Evolutionary conservation across 2,329 filamentous ascomycete genomes (phyloP), one percentile per base, ranked within the genome.

Genomic region (Colletotrichum caudatum): DNA sequence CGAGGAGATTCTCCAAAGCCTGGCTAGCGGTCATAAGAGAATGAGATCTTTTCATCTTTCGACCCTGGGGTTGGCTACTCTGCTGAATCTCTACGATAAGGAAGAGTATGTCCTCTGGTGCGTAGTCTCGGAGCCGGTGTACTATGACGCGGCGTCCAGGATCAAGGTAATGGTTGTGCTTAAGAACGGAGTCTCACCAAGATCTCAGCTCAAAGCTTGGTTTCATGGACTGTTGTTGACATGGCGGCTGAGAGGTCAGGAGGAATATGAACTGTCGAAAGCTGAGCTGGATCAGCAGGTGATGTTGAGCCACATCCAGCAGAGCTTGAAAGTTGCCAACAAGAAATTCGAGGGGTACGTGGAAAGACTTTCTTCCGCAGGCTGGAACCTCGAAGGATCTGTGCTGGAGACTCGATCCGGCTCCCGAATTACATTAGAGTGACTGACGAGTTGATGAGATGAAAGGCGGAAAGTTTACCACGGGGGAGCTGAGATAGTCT

Each of bases 191-290:
- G 65, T 72, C 4, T 56, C 69, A 26, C 51, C 65, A 2, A 58
- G 18, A 48, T 69, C 65, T 26, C 69, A 72, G 46, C 65, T 72
- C 16, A 69, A 69, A 56, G 69, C 69, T 29, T 72, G 69, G 69
- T 72, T 72, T 20, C 69, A 72, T 35, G 59, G 59, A 1, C 20
- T 72, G 2, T 23, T 72, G 12, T 54, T 72, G 53, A 51, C 37
- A 1, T 23, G 48, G 26, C 46, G 46, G 5, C 20, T 72, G 20
- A 35, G 37, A 39, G 18, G 33, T 1, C 60, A 67, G 50, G 23
- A 58, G 14, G n/a, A 37, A 9, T 2, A 46, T 18, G 37, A 64
- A 16, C 37, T 72, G 65, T n/a, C 12, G 14, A 51, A 26, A 35
- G 59, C 39, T 20, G 29, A 14, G 16, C 5, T 58, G 18, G 64